Percentiles rank a stretch among this genome's conserved stretches.
Evolutionary conservation across 257 asterid genomes (phyloP).

Genomic region (Jasminum sambac): DNA sequence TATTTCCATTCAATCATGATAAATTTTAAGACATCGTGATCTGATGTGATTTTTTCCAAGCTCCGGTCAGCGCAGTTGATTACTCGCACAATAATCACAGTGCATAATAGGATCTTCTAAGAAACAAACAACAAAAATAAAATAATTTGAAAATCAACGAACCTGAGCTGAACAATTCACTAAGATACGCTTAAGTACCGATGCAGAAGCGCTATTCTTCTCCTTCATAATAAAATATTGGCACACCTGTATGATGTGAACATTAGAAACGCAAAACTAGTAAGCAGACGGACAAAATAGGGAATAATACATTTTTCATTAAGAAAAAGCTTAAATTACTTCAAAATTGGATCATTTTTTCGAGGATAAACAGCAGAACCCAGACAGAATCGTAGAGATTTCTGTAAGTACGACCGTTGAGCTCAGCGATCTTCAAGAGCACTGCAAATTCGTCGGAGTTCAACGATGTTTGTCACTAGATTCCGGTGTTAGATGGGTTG

Average conservation of each 20-base stretch:
- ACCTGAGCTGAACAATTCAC: conserved; percentile 84
- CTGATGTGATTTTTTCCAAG: background rate
- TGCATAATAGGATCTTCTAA: background rate
- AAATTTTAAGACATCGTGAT: background rate
- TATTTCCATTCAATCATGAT: conserved; percentile 11
- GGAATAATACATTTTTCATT: background rate
- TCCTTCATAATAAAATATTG: conserved; percentile 66
- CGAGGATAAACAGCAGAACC: background rate
- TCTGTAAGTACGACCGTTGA: background rate
- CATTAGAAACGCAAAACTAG: too few species aligned
- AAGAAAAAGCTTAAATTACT: background rate
- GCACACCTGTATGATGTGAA: conserved; percentile 21
- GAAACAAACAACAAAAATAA: background rate
- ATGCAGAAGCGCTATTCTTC: conserved; percentile 53
- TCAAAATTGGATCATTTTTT: background rate
- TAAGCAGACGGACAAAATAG: background rate
- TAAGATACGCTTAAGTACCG: conserved; percentile 60
- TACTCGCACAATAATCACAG: background rate
- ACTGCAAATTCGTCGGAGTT: background rate
- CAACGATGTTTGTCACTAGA: background rate
- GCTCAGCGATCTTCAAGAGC: background rate
- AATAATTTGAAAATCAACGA: conserved; percentile 21
- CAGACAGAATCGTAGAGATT: background rate
- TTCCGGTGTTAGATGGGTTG: background rate
- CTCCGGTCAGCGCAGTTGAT: background rate